Evolutionary conservation across 768 basidiomycete species (phyloP).

Genomic region (Hypholoma fasciculare): DNA sequence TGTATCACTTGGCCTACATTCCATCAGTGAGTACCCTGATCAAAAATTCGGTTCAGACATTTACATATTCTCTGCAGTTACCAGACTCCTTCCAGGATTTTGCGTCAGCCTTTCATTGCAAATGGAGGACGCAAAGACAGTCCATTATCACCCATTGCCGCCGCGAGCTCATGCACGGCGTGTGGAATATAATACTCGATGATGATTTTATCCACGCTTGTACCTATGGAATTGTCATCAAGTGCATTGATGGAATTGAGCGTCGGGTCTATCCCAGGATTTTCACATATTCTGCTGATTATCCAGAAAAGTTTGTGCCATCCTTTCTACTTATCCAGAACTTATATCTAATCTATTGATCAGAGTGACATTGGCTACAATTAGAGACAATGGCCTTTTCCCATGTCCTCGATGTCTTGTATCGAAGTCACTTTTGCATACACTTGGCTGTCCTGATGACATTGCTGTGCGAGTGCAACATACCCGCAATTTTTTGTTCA

Average conservation of each 20-base stretch:
- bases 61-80: slow-evolving; percentile 8
- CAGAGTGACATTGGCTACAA: slow-evolving; percentile 31
- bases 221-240: too few species aligned
- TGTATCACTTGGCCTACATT: too few species aligned
- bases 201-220: too few species aligned
- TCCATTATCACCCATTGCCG: slow-evolving; percentile 20
- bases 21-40: too few species aligned
- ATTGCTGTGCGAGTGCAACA: slow-evolving; percentile 3
- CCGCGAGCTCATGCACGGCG: slow-evolving; percentile 17
- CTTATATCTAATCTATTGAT: not conserved
- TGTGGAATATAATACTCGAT: slow-evolving; percentile 13
- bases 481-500: slow-evolving; percentile 8
- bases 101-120: slow-evolving; percentile 1
- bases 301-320: slow-evolving; percentile 37
- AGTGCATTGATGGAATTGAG: too few species aligned
- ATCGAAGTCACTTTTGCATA: slow-evolving; percentile 24
- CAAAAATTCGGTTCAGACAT: too few species aligned
- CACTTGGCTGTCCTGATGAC: slow-evolving; percentile 28
- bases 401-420: slow-evolving; percentile 38
- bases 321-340: not conserved
- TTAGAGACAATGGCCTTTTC: slow-evolving; percentile 36
- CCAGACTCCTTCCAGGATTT: slow-evolving; percentile 28
- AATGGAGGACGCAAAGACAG: slow-evolving; percentile 15
- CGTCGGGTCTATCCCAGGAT: too few species aligned
- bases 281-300: slow-evolving; percentile 38